phyloP scores from a whole-genome alignment of 1,284 basidiomycete species.

The Afroboletus lepidellus region DNA sequence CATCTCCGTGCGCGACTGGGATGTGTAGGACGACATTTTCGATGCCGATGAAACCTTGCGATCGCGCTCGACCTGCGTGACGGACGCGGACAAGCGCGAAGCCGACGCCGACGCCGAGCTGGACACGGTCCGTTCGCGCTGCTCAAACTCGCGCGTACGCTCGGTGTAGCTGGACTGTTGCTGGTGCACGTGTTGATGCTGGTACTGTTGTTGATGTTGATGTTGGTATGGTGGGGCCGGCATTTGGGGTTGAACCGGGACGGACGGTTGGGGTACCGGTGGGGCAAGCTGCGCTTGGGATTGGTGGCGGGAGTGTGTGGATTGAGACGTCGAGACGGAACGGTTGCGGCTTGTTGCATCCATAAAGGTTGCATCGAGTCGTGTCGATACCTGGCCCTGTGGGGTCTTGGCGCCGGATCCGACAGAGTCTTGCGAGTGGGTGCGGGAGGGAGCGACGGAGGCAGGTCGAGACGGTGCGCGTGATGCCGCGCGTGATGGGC shows the following conservation, averaged over 20 bases:
- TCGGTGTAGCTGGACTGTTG: slow-evolving; percentile 23
- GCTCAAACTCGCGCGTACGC: slow-evolving; percentile 26
- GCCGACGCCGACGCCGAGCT: slow-evolving; percentile 18
- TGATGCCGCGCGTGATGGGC: slow-evolving; percentile 31
- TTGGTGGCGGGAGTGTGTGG: slow-evolving; percentile 21
- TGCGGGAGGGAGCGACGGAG: slow-evolving; percentile 31
- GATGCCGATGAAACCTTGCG: slow-evolving; percentile 25
- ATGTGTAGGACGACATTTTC: slow-evolving; percentile 18
- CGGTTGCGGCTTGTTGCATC: slow-evolving; percentile 26
- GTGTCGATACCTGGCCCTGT: slow-evolving; percentile 17
- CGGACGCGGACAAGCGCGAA: slow-evolving; percentile 28
- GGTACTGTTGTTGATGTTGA: not conserved
- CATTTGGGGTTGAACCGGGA: not conserved
- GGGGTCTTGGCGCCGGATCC: slow-evolving; percentile 32
- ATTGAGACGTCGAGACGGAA: slow-evolving; percentile 25
- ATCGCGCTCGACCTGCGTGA: slow-evolving; percentile 26
- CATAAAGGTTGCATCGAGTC: slow-evolving; percentile 24
- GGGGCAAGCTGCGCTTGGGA: slow-evolving; percentile 12
- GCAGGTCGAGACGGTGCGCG: slow-evolving; percentile 29
- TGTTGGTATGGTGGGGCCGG: slow-evolving; percentile 4
- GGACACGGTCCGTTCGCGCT: slow-evolving; percentile 25
- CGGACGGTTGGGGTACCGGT: not conserved
- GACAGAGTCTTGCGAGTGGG: slow-evolving; percentile 30
- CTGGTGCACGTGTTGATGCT: slow-evolving; percentile 15
- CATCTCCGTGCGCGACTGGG: slow-evolving; percentile 24